phyloP scores from a whole-genome alignment of 805 yeast species.

The Candida odintsovae region DNA sequence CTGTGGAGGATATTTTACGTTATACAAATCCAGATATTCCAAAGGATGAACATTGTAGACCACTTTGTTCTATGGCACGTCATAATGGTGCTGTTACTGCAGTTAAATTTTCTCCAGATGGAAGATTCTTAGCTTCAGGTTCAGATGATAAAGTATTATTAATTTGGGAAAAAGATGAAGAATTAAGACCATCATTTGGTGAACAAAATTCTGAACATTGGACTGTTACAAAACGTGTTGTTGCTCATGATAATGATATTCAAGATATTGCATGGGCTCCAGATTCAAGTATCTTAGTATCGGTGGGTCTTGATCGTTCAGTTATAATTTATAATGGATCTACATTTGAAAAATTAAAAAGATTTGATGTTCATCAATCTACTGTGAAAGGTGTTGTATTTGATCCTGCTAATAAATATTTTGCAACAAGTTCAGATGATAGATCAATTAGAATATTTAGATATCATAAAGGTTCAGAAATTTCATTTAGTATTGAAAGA shows the following conservation, averaged over 20 bases:
- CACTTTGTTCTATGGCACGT: conserved; percentile 85
- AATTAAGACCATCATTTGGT: conserved; percentile 56
- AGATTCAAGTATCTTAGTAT: conserved; percentile 81
- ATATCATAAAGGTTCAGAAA: conserved; percentile 70
- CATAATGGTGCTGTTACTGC: conserved; percentile 97
- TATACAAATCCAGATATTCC: conserved; percentile 23
- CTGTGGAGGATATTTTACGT: conserved; percentile 45
- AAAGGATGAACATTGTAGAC: conserved; percentile 36
- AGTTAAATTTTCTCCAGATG: conserved; percentile 88
- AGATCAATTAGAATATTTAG: conserved; percentile 84
- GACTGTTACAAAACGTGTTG: conserved; percentile 87
- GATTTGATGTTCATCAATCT: conserved; percentile 90
- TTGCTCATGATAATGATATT: conserved; percentile 96
- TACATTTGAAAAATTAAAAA: conserved; percentile 82
- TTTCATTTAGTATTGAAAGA: conserved; percentile 82
- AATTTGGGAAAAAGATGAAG: conserved; percentile 91
- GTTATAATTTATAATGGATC: conserved; percentile 91
- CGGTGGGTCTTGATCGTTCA: conserved; percentile 91
- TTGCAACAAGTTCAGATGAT: conserved; percentile 96
- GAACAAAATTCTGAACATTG: conserved; percentile 81
- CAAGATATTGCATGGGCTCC: conserved; percentile 99
- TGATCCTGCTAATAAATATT: conserved; percentile 97
- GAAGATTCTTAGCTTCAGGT: conserved; percentile 87
- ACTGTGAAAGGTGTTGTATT: conserved; percentile 95
- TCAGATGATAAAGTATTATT: conserved; percentile 89